Base-by-base conservation (phyloP, 2,329 filamentous ascomycete genomes). In the Scolecobasidium constrictum region DNA sequence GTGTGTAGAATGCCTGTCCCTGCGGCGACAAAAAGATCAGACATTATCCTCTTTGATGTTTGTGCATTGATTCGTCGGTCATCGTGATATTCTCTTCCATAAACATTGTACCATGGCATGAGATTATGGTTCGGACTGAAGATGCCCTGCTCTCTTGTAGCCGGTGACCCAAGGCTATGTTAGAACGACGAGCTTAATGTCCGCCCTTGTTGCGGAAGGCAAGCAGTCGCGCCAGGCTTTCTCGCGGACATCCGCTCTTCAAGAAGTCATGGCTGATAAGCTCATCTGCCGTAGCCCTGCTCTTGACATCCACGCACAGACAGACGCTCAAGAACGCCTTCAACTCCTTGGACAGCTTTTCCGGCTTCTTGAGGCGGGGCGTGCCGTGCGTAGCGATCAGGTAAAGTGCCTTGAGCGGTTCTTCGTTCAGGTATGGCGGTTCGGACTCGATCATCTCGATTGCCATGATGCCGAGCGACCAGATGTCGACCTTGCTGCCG, bases 381-480 rank as follows among this genome's bases (percentile, higher is more conserved):
- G 92, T 96, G 51, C 92, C 92, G 66, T 96, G 96, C 44, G 92
- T 98, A 38, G 92, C 92, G 59, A 98, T 98, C 48, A 98, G 76
- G 62, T 94, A 98, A 37, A 98, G 75, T 5, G 92, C 92, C 72
- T 96, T 96, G 44, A 98, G 76, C 0, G 92, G 92, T 64, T 96
- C 90, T 65, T 96, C 92, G 65, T 96, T 96, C 28, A 96, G 77
- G 62, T 98, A 98, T 0, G 92, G 92, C 4, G 92, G 92, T 63
- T 98, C 92, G 15, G 86, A 94, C 62, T 98, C 92, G 57, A 96
- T 96, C 92, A 98, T 95, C 66, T 98, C 92, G 56, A 98, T 96
- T 18, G 92, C 90, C 92, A 96, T 98, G 66, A 98, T 98, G 57
- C 92, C 92, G 48, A 98, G 71, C 21, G 88, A 95, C 92, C 92